Conservation (phyloP, 2,329 filamentous ascomycete genomes). For the Aureobasidium sp. region DNA sequence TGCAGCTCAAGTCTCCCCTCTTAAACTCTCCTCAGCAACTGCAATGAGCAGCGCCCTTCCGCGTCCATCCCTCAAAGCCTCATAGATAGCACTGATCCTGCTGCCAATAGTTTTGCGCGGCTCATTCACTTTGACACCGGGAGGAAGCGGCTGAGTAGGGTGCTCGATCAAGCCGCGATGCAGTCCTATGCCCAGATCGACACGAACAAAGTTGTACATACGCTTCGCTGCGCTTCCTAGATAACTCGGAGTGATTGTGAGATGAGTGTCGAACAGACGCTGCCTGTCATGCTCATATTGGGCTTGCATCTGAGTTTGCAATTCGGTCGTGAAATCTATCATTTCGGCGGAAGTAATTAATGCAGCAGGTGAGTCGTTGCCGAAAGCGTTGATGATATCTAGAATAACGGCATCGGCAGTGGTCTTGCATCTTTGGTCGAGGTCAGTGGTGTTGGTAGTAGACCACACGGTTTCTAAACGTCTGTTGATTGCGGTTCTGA, state of each 20-base stretch:
- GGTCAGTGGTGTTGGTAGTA: slow-evolving; percentile 6
- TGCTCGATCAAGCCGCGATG: slow-evolving; percentile 22
- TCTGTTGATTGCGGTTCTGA: not conserved
- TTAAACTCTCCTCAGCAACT: not conserved
- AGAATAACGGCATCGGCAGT: not conserved
- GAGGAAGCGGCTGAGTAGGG: slow-evolving; percentile 15
- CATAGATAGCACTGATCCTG: slow-evolving; percentile 20
- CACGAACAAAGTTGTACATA: slow-evolving; percentile 21
- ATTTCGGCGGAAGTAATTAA: not conserved
- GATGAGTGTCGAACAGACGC: not conserved
- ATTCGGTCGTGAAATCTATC: not conserved
- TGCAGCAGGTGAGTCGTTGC: not conserved
- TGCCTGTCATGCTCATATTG: not conserved
- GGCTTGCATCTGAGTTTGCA: not conserved
- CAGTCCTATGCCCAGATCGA: slow-evolving; percentile 17
- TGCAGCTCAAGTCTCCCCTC: not conserved
- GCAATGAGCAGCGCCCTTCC: slow-evolving; percentile 17
- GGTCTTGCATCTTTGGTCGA: not conserved
- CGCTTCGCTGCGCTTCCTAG: slow-evolving; percentile 18
- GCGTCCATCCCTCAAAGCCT: slow-evolving; percentile 20
- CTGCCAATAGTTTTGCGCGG: slow-evolving; percentile 19
- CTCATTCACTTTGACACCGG: not conserved
- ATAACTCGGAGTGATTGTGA: not conserved
- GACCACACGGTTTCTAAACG: not conserved
- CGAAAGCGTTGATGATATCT: not conserved